Evolutionary conservation across 1,139 yeast species (phyloP).

Genomic region (Pichia sp.): DNA sequence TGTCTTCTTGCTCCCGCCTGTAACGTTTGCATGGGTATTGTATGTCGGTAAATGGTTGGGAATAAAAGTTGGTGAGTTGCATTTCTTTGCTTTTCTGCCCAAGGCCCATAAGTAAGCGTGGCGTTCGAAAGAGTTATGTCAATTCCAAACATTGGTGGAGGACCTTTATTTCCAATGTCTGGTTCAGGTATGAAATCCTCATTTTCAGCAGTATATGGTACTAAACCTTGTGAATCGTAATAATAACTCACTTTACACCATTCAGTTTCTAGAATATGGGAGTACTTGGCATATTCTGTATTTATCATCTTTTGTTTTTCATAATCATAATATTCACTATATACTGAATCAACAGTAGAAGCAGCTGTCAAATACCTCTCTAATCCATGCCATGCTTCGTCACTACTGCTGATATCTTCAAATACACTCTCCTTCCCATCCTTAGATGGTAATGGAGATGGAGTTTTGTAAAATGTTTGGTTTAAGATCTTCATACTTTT

Average conservation of each 20-base stretch:
- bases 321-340: conserved; percentile 6
- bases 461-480: neutral
- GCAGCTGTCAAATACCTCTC: conserved; percentile 23
- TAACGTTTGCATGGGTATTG: conserved; percentile 37
- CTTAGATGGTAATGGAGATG: neutral
- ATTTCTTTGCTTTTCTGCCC: conserved; percentile 84
- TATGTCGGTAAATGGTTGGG: conserved; percentile 61
- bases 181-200: conserved; percentile 28
- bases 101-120: conserved; percentile 82
- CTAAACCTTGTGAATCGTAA: conserved; percentile 65
- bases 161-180: conserved; percentile 48
- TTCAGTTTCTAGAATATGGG: conserved; percentile 65
- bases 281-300: conserved; percentile 76
- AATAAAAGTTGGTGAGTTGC: conserved; percentile 59
- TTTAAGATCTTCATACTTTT: conserved; percentile 4
- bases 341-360: neutral
- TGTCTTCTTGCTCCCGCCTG: conserved; percentile 46
- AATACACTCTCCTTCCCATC: neutral
- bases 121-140: conserved; percentile 55
- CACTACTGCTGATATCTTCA: conserved; percentile 11
- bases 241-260: conserved; percentile 48
- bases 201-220: conserved; percentile 30
- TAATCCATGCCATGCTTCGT: conserved; percentile 29
- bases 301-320: conserved; percentile 5
- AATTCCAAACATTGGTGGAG: conserved; percentile 61